Base-by-base conservation (phyloP, 805 yeast genomes). In the Candida tallmaniae region DNA sequence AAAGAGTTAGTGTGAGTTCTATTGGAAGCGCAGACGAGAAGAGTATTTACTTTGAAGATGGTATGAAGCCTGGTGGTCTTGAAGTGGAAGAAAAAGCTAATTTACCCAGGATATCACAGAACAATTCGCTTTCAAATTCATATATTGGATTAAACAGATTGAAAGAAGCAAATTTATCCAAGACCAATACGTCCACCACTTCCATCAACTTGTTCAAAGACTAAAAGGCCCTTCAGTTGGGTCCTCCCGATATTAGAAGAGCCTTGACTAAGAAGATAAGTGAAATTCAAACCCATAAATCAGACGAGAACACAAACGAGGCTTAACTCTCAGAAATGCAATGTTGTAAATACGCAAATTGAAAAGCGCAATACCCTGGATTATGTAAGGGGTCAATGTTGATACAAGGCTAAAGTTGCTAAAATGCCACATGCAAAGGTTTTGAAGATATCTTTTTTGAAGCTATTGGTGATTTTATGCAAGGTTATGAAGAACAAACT, bases 91-190 rank as follows among this genome's bases (percentile, higher is more conserved):
- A 34, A 17, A 56, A 57, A 23, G 57, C 70, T 1, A 59, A 60
- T 31, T 49, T 63, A 27, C 73, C 73, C 0, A 50, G 49, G 15
- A 27, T 49, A 9, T 56, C 65, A 7, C 45, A 44, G 2, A 39
- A 47, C 10, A 53, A 46, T 30, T 53, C 65, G 5, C 37, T 53
- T n/a, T 45, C 51, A n/a, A 62, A 50, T 42, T 64, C 70, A 2
- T 59, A 48, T 31, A 53, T 65, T 35, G 70, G 70, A 1, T 51
- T 66, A 36, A 64, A 61, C 39, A 36, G 67, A 21, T 44, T 65
- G 24, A 65, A 65, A 38, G 67, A 62, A 13, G 47, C 48, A 19
- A 38, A 47, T 21, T 35, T 52, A 21, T 38, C 47, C 4, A 44
- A 48, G 13, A 49, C 55, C 1, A 44, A 27, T 16, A 48, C 41